Conservation (phyloP, 169 alveolate species). For the Prorocentrum cordatum region DNA sequence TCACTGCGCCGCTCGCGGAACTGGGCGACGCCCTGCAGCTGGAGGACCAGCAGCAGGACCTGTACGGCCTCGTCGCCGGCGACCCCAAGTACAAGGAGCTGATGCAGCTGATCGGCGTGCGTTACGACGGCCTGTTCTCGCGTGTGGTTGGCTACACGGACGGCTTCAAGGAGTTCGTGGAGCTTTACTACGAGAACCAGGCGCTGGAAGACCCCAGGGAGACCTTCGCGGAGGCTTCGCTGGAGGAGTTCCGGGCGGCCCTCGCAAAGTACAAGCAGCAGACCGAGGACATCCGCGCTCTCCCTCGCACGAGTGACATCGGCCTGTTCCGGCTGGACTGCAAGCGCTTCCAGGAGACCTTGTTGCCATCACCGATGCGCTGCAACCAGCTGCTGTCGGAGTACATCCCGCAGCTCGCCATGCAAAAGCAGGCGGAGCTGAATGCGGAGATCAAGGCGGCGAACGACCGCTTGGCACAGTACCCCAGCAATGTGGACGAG, state of each 20-base stretch:
- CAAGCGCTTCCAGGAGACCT: conserved; percentile 65
- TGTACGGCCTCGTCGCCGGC: conserved; percentile 31
- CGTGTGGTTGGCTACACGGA: conserved; percentile 21
- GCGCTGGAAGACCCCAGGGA: conserved; percentile 37
- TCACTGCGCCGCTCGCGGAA: conserved; percentile 69
- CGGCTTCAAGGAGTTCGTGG: conserved; percentile 38
- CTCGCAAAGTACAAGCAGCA: conserved; percentile 68
- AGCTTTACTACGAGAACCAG: conserved; percentile 32
- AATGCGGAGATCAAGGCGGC: conserved; percentile 43
- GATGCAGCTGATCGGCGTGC: not conserved
- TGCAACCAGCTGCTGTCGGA: not conserved
- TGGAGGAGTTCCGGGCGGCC: conserved; percentile 68
- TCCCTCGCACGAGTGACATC: not conserved
- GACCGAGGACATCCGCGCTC: not conserved
- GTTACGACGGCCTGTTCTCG: conserved; percentile 39
- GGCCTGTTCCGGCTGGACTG: conserved; percentile 74
- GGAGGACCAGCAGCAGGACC: conserved; percentile 64
- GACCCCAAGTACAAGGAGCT: conserved; percentile 66
- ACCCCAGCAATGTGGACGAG: conserved; percentile 56
- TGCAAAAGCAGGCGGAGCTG: conserved; percentile 24
- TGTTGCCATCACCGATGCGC: not conserved
- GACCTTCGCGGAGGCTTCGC: conserved; percentile 56
- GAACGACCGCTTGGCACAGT: conserved; percentile 50
- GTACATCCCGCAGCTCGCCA: conserved; percentile 70
- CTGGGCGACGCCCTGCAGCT: conserved; percentile 54